A percentile compares a stretch with the other conserved stretches of the same genome.
phyloP scores from a whole-genome alignment of 345 rosid species.

The Heritiera fomes region DNA sequence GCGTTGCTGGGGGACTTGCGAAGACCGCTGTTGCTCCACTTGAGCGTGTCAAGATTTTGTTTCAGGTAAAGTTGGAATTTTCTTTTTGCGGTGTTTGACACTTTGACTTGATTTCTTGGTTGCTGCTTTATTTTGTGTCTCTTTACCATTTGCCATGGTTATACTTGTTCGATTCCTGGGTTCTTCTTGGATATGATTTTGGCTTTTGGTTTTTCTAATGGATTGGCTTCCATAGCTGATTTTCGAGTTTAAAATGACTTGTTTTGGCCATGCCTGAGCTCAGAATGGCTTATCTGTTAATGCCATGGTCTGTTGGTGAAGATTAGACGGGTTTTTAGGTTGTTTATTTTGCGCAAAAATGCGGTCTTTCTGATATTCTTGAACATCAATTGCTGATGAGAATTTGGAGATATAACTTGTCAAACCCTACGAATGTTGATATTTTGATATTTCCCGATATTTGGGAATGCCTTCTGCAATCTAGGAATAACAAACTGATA shows the following conservation, averaged over 20 bases:
- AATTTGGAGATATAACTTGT: background rate
- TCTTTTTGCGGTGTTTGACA: background rate
- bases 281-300: background rate
- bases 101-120: background rate
- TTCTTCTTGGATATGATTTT: background rate
- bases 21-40: constrained; percentile 90
- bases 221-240: background rate
- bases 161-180: constrained; percentile 1
- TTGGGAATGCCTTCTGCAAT: background rate
- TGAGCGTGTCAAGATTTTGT: constrained; percentile 89
- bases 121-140: background rate
- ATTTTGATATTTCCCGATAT: background rate
- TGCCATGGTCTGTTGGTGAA: background rate
- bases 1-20: constrained; percentile 87
- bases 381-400: background rate
- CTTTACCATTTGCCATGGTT: background rate
- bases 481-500: background rate
- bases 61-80: constrained; percentile 53
- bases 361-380: background rate
- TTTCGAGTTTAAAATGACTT: constrained; percentile 12
- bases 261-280: constrained; percentile 16
- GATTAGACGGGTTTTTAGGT: constrained; percentile 11
- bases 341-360: background rate
- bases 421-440: constrained; percentile 1
- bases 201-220: background rate